Conservation (phyloP, 2,329 filamentous ascomycete genomes). For the Westerdykella ornata region DNA sequence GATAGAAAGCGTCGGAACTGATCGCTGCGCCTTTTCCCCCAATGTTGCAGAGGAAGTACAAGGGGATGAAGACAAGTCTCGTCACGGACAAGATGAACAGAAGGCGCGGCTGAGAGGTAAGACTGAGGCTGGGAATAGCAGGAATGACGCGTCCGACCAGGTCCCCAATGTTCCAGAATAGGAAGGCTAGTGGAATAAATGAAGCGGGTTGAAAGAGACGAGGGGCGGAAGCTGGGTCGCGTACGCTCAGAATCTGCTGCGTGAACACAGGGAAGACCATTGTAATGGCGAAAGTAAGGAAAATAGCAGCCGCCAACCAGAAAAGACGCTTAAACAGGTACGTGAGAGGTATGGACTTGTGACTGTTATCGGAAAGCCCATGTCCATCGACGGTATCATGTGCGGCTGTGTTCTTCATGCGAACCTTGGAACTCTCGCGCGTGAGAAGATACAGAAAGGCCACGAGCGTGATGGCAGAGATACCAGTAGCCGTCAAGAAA, state of each 20-base stretch:
- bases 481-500: constrained; percentile 76
- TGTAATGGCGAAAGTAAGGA: constrained; percentile 72
- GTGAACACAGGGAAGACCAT: constrained; percentile 98
- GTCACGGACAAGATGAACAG: constrained; percentile 62
- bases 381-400: constrained; percentile 3
- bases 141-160: constrained; percentile 68
- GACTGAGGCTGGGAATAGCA: constrained; percentile 48
- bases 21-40: constrained; percentile 62
- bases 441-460: constrained; percentile 69
- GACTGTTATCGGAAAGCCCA: constrained; percentile 26
- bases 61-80: constrained; percentile 65
- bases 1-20: constrained; percentile 78
- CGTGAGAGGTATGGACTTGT: constrained; percentile 53
- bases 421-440: constrained; percentile 39
- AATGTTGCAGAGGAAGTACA: constrained; percentile 89
- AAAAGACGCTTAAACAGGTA: constrained; percentile 69
- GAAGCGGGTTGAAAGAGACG: constrained; percentile 62
- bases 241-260: constrained; percentile 41
- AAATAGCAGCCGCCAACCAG: constrained; percentile 70
- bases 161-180: constrained; percentile 91
- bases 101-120: constrained; percentile 57
- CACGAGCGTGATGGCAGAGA: constrained; percentile 63
- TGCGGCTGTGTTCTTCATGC: constrained; percentile 17
- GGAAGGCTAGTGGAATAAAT: constrained; percentile 85
- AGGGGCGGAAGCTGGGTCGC: constrained; percentile 40